Conservation (phyloP, 495 filamentous ascomycete genomes). For the Penicillium soppii region DNA sequence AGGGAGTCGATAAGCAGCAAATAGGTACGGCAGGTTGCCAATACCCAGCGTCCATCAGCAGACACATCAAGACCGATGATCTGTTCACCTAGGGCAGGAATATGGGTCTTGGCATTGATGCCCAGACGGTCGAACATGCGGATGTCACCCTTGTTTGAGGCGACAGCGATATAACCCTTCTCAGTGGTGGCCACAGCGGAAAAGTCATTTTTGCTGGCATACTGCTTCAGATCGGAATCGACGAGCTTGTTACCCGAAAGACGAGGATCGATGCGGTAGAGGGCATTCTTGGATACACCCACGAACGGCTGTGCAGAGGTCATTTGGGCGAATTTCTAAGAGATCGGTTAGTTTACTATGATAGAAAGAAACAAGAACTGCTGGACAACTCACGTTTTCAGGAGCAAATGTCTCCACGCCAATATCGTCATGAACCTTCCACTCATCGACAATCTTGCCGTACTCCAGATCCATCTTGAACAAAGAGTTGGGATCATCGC, state of each 20-base stretch:
- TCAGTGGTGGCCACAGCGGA: slow-evolving; percentile 90
- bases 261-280: slow-evolving; percentile 94
- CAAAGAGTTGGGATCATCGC: slow-evolving; percentile 81
- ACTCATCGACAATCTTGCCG: slow-evolving; percentile 98
- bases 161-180: slow-evolving; percentile 94
- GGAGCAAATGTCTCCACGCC: slow-evolving; percentile 86
- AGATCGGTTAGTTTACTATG: slow-evolving; percentile 18
- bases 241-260: slow-evolving; percentile 89
- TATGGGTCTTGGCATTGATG: slow-evolving; percentile 95
- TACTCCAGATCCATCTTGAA: slow-evolving; percentile 98
- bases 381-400: slow-evolving; percentile 61
- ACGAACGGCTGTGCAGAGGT: slow-evolving; percentile 92
- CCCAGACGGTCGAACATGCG: slow-evolving; percentile 94
- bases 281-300: slow-evolving; percentile 83
- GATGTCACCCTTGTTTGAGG: slow-evolving; percentile 96
- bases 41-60: slow-evolving; percentile 91
- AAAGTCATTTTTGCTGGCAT: slow-evolving; percentile 94
- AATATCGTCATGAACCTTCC: slow-evolving; percentile 99
- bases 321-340: slow-evolving; percentile 95
- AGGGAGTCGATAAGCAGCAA: slow-evolving; percentile 88
- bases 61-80: slow-evolving; percentile 94
- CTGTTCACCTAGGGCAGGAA: slow-evolving; percentile 91
- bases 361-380: not conserved
- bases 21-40: slow-evolving; percentile 93
- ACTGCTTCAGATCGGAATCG: slow-evolving; percentile 89